phyloP scores from a whole-genome alignment of 192 early-diverging fungal species.

The Backusella morwellensis region DNA sequence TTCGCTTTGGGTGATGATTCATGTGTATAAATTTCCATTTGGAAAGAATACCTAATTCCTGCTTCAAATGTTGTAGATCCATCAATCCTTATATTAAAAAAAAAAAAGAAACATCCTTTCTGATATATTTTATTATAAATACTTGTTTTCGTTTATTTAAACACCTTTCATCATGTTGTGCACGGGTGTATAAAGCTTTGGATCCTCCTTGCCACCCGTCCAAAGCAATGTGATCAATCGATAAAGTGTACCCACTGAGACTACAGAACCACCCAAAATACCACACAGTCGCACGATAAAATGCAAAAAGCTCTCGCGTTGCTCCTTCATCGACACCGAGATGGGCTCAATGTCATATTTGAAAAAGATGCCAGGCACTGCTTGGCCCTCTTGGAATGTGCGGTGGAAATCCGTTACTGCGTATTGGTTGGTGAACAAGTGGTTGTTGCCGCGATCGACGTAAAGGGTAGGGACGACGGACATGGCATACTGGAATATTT shows the following conservation, averaged over 20 bases:
- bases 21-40: too few species aligned
- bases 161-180: slow-evolving; percentile 32
- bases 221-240: slow-evolving; percentile 33
- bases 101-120: too few species aligned
- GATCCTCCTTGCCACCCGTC: slow-evolving; percentile 36
- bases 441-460: slow-evolving; percentile 53
- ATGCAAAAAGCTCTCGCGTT: slow-evolving; percentile 55
- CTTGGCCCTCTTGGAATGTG: slow-evolving; percentile 25
- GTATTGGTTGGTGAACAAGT: slow-evolving; percentile 90
- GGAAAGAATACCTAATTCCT: too few species aligned
- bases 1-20: too few species aligned
- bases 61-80: too few species aligned
- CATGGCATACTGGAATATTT: slow-evolving; percentile 86
- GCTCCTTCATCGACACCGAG: slow-evolving; percentile 73
- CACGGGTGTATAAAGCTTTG: slow-evolving; percentile 26
- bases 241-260: slow-evolving; percentile 61
- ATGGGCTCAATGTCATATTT: slow-evolving; percentile 93
- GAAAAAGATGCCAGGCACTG: slow-evolving; percentile 73
- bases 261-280: slow-evolving; percentile 82
- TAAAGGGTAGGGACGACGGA: slow-evolving; percentile 78
- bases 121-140: too few species aligned
- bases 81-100: too few species aligned
- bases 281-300: slow-evolving; percentile 84
- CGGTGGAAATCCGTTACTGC: slow-evolving; percentile 82
- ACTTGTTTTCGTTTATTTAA: background rate